Evolutionary conservation across 2,329 filamentous ascomycete species (phyloP).

Genomic region (Talaromyces amestolkiae): DNA sequence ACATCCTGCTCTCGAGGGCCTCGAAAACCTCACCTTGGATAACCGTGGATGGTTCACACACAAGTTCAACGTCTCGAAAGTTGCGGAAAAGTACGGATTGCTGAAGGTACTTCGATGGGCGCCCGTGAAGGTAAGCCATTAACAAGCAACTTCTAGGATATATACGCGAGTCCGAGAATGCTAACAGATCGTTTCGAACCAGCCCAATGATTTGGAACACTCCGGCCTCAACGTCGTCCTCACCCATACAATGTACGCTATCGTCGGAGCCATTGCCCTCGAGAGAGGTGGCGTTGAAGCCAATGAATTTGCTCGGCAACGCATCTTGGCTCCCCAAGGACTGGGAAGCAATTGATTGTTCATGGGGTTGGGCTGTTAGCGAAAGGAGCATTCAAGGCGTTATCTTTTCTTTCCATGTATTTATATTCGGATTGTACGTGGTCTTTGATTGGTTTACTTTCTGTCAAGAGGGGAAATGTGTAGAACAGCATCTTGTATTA

Average conservation of each 20-base stretch:
- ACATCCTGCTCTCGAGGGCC: constrained; percentile 67
- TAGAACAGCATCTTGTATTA: constrained; percentile 18
- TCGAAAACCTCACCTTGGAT: constrained; percentile 66
- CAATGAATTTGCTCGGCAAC: constrained; percentile 70
- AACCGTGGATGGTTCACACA: constrained; percentile 63
- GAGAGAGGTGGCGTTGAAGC: constrained; percentile 80
- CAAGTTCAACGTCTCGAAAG: constrained; percentile 62
- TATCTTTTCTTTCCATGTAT: constrained; percentile 18
- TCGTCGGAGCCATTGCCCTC: constrained; percentile 84
- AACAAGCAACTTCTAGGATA: neutral
- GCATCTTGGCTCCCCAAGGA: constrained; percentile 61
- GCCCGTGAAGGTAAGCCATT: constrained; percentile 65
- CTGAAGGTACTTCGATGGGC: constrained; percentile 81
- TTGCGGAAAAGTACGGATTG: constrained; percentile 71
- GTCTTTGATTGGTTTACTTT: constrained; percentile 6
- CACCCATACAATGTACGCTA: constrained; percentile 74
- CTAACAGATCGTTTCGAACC: constrained; percentile 8
- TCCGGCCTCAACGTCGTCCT: constrained; percentile 76
- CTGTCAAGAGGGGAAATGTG: neutral
- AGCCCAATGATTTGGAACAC: constrained; percentile 64
- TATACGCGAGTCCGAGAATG: constrained; percentile 28
- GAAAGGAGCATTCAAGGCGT: constrained; percentile 37
- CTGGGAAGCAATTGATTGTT: constrained; percentile 23
- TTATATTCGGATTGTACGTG: constrained; percentile 17
- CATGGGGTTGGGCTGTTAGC: constrained; percentile 5